phyloP scores from a whole-genome alignment of 202 grass and related monocot genomes.

The Carex sylvatica region DNA sequence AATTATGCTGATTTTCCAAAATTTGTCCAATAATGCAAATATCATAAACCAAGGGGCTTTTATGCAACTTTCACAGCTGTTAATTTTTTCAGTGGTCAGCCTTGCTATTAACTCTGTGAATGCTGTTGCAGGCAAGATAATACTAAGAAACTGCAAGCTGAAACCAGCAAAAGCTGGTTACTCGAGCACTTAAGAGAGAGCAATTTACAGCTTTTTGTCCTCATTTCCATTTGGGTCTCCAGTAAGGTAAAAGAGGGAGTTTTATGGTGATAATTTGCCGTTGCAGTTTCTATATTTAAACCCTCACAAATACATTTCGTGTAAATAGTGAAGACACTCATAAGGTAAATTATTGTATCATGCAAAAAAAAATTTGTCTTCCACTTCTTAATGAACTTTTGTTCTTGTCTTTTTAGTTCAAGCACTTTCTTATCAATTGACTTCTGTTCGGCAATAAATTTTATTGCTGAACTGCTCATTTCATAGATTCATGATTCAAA shows the following conservation, averaged over 20 bases:
- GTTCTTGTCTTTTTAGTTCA: background rate
- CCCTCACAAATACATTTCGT: background rate
- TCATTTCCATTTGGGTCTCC: slow-evolving; percentile 73
- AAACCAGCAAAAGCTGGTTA: slow-evolving; percentile 46
- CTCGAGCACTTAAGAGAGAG: slow-evolving; percentile 70
- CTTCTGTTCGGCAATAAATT: background rate
- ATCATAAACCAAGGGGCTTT: background rate
- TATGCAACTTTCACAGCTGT: background rate
- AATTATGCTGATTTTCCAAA: background rate
- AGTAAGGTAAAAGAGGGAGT: slow-evolving; percentile 56
- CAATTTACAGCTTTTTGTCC: slow-evolving; percentile 81
- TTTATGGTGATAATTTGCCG: background rate
- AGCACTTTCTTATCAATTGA: background rate
- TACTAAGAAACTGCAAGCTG: background rate
- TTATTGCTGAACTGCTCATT: background rate
- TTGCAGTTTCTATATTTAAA: background rate
- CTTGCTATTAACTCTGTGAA: background rate
- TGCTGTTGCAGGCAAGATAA: background rate
- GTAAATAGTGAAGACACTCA: background rate
- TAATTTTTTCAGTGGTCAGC: background rate
- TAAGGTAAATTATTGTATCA: background rate
- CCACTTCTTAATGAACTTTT: background rate
- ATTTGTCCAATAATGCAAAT: background rate
- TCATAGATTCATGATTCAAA: slow-evolving; percentile 53
- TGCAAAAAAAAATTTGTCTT: background rate